These are phyloP conservation scores for Neurospora tetrasperma DNA, from an alignment of 495 filamentous ascomycete species.

Conservation along the genomic window DNA sequence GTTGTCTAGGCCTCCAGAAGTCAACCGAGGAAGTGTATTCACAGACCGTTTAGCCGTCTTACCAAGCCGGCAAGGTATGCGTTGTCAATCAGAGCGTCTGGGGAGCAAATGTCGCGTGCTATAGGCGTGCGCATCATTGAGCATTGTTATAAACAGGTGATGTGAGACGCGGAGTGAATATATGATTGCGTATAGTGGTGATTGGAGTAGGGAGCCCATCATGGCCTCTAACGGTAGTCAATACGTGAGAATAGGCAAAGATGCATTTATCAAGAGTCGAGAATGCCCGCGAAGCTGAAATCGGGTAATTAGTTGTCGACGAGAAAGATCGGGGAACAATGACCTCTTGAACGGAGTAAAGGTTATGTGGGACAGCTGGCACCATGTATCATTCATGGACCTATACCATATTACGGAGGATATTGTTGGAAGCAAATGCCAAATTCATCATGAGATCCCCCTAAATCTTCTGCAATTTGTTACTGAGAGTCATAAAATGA, in stretches of 20 bases:
- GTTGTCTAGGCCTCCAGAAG: background rate
- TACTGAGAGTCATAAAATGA: background rate
- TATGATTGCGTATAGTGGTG: conserved; percentile 12
- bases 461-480: background rate
- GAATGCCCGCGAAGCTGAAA: background rate
- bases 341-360: background rate
- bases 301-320: background rate
- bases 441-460: background rate
- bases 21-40: background rate
- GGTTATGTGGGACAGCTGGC: background rate
- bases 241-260: background rate
- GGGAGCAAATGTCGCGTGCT: background rate
- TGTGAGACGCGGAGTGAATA: conserved; percentile 21
- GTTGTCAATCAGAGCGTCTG: background rate
- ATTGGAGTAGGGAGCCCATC: conserved; percentile 1
- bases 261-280: background rate
- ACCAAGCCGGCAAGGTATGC: background rate
- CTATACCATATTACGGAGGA: background rate
- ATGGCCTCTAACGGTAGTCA: background rate
- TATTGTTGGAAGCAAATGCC: background rate
- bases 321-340: background rate
- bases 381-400: background rate
- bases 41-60: background rate
- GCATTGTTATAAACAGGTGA: background rate
- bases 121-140: background rate